These are phyloP conservation scores for Dalbergia cochinchinensis DNA, from an alignment of 306 rosid species.

Conservation along the genomic window DNA sequence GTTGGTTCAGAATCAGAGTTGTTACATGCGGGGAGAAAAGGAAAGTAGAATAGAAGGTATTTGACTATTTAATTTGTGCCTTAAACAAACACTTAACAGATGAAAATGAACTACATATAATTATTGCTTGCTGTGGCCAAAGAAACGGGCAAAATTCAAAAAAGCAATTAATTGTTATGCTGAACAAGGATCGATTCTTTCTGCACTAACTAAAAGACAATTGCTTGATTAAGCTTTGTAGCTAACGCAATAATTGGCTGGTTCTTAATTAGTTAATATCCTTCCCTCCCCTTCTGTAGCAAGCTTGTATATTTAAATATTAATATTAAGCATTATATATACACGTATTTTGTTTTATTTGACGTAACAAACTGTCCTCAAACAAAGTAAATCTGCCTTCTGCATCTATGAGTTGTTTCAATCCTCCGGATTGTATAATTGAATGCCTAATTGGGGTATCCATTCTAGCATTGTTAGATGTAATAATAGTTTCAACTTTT, in stretches of 20 bases:
- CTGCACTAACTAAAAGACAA: conserved; percentile 17
- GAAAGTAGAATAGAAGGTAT: too few relatives aligned
- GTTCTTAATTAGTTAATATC: not conserved
- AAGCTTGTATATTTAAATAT: not conserved
- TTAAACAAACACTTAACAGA: too few relatives aligned
- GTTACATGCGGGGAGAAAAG: too few relatives aligned
- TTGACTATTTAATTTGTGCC: too few relatives aligned
- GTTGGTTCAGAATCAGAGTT: too few relatives aligned
- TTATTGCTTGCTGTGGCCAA: not conserved
- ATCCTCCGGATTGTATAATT: not conserved
- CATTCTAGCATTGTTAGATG: too few relatives aligned
- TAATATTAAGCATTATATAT: not conserved
- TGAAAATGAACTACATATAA: too few relatives aligned
- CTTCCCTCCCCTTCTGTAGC: not conserved
- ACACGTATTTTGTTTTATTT: not conserved
- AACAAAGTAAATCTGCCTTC: not conserved
- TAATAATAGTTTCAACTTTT: too few relatives aligned
- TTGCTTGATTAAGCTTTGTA: not conserved
- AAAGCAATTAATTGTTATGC: not conserved
- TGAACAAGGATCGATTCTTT: not conserved
- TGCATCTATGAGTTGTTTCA: not conserved
- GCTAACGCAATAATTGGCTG: conserved; percentile 36
- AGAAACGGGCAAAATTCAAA: not conserved
- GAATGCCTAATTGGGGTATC: too few relatives aligned
- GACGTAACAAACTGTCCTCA: not conserved